These are phyloP conservation scores for Volvariella volvacea DNA, from an alignment of 1,284 basidiomycete genomes.

Conservation along the genomic window DNA sequence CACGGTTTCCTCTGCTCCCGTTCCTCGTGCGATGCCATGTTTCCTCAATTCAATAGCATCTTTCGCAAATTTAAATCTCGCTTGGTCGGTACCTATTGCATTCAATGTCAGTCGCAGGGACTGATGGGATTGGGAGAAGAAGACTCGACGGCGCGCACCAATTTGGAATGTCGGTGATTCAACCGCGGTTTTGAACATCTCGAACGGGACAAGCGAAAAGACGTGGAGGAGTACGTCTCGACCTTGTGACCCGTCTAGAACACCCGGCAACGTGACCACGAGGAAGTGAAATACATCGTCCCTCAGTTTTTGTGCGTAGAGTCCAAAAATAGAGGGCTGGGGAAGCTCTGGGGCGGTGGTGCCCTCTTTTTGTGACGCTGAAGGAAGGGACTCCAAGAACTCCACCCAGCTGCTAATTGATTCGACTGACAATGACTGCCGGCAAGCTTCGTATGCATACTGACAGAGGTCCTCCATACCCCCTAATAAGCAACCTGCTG, in stretches of 20 bases:
- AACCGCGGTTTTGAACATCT: conserved; percentile 73
- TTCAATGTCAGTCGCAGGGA: conserved; percentile 5
- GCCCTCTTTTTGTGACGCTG: conserved; percentile 40
- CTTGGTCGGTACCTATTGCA: conserved; percentile 66
- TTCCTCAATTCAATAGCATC: conserved; percentile 80
- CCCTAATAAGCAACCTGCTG: conserved; percentile 75
- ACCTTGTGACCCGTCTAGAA: conserved; percentile 42
- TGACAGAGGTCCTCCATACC: conserved; percentile 79
- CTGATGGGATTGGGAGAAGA: conserved; percentile 1
- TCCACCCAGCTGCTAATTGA: conserved; percentile 71
- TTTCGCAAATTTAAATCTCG: conserved; percentile 85
- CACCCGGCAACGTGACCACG: conserved; percentile 61
- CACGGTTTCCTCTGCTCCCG: conserved; percentile 73
- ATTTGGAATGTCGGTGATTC: conserved; percentile 74
- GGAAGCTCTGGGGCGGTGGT: conserved; percentile 44
- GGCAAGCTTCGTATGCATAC: conserved; percentile 73
- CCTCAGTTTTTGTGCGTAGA: conserved; percentile 60
- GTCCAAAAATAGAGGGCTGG: conserved; percentile 58
- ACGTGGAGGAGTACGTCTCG: conserved; percentile 65
- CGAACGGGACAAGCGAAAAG: conserved; percentile 73
- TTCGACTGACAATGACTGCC: conserved; percentile 65
- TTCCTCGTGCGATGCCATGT: conserved; percentile 52
- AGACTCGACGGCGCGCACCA: conserved; percentile 38
- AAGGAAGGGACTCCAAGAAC: conserved; percentile 60
- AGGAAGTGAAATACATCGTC: conserved; percentile 75